Evolutionary conservation across 2,329 filamentous ascomycete species (phyloP).

Genomic region (Cytospora piceicola): DNA sequence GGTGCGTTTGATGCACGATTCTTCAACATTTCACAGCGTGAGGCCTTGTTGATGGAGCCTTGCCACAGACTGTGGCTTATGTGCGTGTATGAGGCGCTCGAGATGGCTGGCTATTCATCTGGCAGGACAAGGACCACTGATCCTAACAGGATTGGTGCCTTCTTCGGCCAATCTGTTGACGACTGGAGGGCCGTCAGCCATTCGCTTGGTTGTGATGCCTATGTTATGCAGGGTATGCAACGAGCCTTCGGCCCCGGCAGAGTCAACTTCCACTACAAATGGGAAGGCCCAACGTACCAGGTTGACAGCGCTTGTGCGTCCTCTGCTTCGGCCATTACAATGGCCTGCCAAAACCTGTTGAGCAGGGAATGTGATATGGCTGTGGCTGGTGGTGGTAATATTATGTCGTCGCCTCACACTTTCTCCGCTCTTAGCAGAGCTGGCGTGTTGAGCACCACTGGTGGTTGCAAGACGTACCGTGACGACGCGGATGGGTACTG

Average conservation of each 20-base stretch:
- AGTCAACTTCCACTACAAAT: conserved; percentile 43
- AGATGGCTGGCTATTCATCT: conserved; percentile 35
- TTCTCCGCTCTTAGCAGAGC: conserved; percentile 37
- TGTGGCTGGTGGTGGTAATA: conserved; percentile 39
- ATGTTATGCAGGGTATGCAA: conserved; percentile 42
- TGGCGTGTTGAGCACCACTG: conserved; percentile 39
- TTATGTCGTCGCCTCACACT: conserved; percentile 38
- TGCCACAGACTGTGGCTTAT: conserved; percentile 46
- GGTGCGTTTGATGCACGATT: conserved; percentile 46
- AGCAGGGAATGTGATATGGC: conserved; percentile 38
- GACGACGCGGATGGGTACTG: conserved; percentile 52
- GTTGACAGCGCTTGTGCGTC: conserved; percentile 46
- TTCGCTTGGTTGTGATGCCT: conserved; percentile 39
- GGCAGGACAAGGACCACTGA: conserved; percentile 13
- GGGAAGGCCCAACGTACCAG: conserved; percentile 40
- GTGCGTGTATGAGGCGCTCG: conserved; percentile 46
- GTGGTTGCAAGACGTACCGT: conserved; percentile 42
- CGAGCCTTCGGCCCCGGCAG: conserved; percentile 37
- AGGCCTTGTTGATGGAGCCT: conserved; percentile 45
- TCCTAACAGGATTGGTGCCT: conserved; percentile 40
- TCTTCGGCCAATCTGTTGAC: conserved; percentile 40
- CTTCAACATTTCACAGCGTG: conserved; percentile 45
- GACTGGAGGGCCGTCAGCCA: conserved; percentile 25
- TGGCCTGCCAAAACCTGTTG: conserved; percentile 39
- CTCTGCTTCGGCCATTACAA: conserved; percentile 43